Evolutionary conservation across 805 yeast species (phyloP), one percentile per base, ranked within the genome.

Genomic region (Suhomyces sp.): DNA sequence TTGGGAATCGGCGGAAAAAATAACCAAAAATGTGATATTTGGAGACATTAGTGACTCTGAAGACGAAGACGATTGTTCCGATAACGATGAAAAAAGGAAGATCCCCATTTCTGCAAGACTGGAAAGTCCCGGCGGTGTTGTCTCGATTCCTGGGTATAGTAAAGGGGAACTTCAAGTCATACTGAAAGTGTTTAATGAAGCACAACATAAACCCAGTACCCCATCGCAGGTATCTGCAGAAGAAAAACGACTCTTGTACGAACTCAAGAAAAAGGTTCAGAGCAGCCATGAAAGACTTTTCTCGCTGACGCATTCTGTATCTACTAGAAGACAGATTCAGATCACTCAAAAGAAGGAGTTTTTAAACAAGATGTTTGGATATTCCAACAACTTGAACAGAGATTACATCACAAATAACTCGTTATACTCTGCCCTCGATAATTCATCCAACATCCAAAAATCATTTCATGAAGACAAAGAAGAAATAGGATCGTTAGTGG

Each of bases 1-100:
- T 13, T 68, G 74, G 74, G 72, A 68, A 40, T 56, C 64, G 18
- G 72, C 71, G 1, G 72, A 68, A 39, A 59, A 61, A 41, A 56
- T 63, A 27, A 56, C 61, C 36, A 46, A 51, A 17, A 65, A 57
- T 34, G 41, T 66, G 21, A 64, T 68, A 2, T 66, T 67, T 38
- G 66, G 61, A 29, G 48, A 50, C 31, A 51, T 51, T 11, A 49
- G 53, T 17, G 61, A 53, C 31, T 40, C 43, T 20, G 50, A 48
- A 11, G 53, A 47, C 21, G 56, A 50, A 0, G 56, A 36, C n/a
- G 39, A 40, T 24, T 42, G 33, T 9, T 46, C 46, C 1, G 51
- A 43, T 11, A 34, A 33, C 9, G 48, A 41, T 2, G 39, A 25
- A 3, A 40, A 31, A 3, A 26, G 12, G 4, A 38, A 35, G 3